phyloP scores from a whole-genome alignment of 768 basidiomycete species.

The Coprinopsis strossmayeri region DNA sequence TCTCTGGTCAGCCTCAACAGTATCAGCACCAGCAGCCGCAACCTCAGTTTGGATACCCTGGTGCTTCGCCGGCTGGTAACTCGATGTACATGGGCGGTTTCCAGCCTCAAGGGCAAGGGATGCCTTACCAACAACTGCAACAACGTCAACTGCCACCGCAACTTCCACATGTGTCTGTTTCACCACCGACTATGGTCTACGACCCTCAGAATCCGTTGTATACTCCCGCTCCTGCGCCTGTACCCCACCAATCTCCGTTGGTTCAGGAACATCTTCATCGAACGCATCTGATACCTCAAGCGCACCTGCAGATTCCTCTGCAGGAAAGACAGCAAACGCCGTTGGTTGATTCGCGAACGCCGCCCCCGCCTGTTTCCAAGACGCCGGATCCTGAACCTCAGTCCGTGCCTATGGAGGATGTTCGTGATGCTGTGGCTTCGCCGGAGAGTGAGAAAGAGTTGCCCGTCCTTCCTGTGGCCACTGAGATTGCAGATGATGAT shows the following conservation, averaged over 20 bases:
- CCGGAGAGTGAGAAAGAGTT: neutral
- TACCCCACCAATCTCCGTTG: neutral
- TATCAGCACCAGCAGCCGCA: constrained; percentile 11
- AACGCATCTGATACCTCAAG: neutral
- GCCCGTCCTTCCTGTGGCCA: neutral
- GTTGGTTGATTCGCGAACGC: neutral
- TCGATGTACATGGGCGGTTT: neutral
- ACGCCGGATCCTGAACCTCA: constrained; percentile 5
- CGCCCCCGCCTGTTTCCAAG: neutral
- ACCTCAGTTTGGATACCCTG: neutral
- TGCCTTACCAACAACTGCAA: neutral
- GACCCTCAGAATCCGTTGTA: constrained; percentile 4
- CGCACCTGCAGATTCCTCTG: constrained; percentile 5
- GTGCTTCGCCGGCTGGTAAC: neutral
- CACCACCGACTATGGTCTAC: neutral
- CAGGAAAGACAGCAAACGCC: neutral
- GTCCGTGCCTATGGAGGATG: neutral
- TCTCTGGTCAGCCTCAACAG: neutral
- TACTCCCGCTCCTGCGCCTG: neutral
- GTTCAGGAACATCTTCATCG: neutral
- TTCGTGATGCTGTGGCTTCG: neutral
- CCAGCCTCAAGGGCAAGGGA: neutral
- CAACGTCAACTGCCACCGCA: neutral
- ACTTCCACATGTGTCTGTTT: neutral
- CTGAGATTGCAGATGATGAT: neutral